Percentiles rank a stretch among this genome's conserved stretches.
Evolutionary conservation across 1,284 basidiomycete genomes (phyloP).

Genomic region (Cystobasidium slooffiae): DNA sequence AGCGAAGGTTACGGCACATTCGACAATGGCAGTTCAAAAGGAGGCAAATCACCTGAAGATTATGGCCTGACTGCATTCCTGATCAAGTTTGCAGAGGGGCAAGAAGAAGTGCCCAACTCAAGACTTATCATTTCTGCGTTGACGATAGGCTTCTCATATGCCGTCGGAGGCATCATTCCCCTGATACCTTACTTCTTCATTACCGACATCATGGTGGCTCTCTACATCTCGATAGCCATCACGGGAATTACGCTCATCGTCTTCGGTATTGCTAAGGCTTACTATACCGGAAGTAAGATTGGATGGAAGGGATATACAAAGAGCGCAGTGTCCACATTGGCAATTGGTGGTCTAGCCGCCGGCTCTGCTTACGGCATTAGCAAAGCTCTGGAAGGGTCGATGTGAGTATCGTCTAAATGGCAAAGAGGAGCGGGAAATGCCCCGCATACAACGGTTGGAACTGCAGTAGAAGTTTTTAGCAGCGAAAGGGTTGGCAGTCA

Average conservation of each 20-base stretch:
- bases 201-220: conserved; percentile 58
- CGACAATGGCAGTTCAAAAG: conserved; percentile 35
- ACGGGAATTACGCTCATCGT: conserved; percentile 71
- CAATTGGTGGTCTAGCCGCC: conserved; percentile 87
- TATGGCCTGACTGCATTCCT: conserved; percentile 86
- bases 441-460: background rate
- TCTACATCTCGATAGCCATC: conserved; percentile 65
- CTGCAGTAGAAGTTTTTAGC: no score
- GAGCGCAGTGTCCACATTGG: conserved; percentile 85
- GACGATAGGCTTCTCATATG: conserved; percentile 86
- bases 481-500: no score
- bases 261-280: conserved; percentile 85
- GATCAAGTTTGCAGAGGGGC: conserved; percentile 82
- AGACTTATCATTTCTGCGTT: conserved; percentile 79
- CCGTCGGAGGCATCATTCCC: conserved; percentile 78
- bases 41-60: conserved; percentile 68
- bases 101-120: conserved; percentile 80
- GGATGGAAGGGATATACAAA: conserved; percentile 68
- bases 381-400: conserved; percentile 66
- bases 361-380: conserved; percentile 87
- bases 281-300: conserved; percentile 76
- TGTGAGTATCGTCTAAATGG: background rate
- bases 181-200: conserved; percentile 82
- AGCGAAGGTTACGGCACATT: conserved; percentile 34
- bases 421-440: background rate